phyloP scores from a whole-genome alignment of 1,284 basidiomycete species.

The Puccinia hordei region DNA sequence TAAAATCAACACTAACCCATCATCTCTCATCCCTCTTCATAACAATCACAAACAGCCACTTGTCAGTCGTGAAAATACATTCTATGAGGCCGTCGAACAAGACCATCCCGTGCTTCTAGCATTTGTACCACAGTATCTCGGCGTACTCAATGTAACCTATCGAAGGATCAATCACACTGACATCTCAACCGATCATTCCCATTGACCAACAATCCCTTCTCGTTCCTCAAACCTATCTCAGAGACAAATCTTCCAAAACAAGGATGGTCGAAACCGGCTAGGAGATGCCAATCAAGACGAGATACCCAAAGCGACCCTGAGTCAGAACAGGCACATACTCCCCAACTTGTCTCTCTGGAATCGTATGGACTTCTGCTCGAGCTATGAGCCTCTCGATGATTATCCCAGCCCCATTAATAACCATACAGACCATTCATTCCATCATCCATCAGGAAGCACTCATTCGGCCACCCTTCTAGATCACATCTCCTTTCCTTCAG shows the following conservation, averaged over 20 bases:
- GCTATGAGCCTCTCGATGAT: no score
- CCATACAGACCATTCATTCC: no score
- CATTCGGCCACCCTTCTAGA: neutral
- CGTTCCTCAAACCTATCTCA: neutral
- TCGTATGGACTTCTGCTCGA: constrained; percentile 51
- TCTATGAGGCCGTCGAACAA: constrained; percentile 94
- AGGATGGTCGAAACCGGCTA: constrained; percentile 17
- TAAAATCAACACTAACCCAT: constrained; percentile 31
- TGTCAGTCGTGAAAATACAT: constrained; percentile 92
- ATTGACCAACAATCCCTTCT: constrained; percentile 48
- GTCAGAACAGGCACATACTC: constrained; percentile 91
- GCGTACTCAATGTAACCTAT: constrained; percentile 97
- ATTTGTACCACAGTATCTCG: constrained; percentile 94
- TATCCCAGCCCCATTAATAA: no score
- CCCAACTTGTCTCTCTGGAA: constrained; percentile 77
- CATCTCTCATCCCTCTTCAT: constrained; percentile 41
- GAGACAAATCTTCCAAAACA: constrained; percentile 56
- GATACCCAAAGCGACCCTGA: constrained; percentile 75
- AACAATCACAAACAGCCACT: no score
- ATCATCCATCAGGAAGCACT: neutral
- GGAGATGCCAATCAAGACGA: constrained; percentile 54
- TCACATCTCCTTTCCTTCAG: no score
- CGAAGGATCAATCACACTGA: constrained; percentile 60
- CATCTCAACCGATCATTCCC: constrained; percentile 38
- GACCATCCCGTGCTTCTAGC: constrained; percentile 85